Conservation (phyloP, 495 filamentous ascomycete genomes). For the Delitschia confertaspora region DNA sequence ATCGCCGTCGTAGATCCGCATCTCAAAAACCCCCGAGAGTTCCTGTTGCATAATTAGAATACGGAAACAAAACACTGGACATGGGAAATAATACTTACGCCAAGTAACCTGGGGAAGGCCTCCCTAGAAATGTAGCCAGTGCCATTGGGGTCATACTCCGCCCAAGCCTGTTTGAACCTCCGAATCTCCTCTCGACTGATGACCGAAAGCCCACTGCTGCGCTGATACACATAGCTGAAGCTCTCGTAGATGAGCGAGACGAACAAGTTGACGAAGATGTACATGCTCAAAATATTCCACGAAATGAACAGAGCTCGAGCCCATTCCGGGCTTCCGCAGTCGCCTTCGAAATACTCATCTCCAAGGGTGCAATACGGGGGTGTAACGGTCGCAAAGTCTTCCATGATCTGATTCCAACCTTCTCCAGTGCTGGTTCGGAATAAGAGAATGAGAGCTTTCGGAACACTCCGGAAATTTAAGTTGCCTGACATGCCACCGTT, state of each 20-base stretch:
- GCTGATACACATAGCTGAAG: slow-evolving; percentile 98
- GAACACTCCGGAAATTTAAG: slow-evolving; percentile 87
- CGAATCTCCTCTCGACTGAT: slow-evolving; percentile 87
- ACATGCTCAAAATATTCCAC: slow-evolving; percentile 99
- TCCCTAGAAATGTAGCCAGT: slow-evolving; percentile 89
- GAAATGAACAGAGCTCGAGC: slow-evolving; percentile 80
- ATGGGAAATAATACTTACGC: slow-evolving; percentile 54
- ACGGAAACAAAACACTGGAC: too few species aligned
- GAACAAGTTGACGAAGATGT: slow-evolving; percentile 97
- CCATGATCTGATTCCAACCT: slow-evolving; percentile 95
- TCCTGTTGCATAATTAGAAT: too few species aligned
- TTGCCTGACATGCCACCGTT: slow-evolving; percentile 63
- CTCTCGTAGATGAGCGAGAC: slow-evolving; percentile 98
- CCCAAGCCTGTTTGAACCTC: slow-evolving; percentile 97
- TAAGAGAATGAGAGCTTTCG: slow-evolving; percentile 84
- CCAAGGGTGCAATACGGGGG: slow-evolving; percentile 66
- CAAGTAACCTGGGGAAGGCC: slow-evolving; percentile 78
- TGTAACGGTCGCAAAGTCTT: slow-evolving; percentile 76
- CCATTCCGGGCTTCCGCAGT: slow-evolving; percentile 86
- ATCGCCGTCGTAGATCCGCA: slow-evolving; percentile 91
- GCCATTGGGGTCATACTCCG: slow-evolving; percentile 82
- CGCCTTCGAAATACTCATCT: slow-evolving; percentile 64
- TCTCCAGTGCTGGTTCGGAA: slow-evolving; percentile 90
- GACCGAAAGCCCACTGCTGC: slow-evolving; percentile 74
- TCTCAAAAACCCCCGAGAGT: slow-evolving; percentile 88